Evolutionary conservation across 164 flowering plant genomes (phyloP), one percentile per base, ranked within the genome.

Genomic region (Vitis labrusca): DNA sequence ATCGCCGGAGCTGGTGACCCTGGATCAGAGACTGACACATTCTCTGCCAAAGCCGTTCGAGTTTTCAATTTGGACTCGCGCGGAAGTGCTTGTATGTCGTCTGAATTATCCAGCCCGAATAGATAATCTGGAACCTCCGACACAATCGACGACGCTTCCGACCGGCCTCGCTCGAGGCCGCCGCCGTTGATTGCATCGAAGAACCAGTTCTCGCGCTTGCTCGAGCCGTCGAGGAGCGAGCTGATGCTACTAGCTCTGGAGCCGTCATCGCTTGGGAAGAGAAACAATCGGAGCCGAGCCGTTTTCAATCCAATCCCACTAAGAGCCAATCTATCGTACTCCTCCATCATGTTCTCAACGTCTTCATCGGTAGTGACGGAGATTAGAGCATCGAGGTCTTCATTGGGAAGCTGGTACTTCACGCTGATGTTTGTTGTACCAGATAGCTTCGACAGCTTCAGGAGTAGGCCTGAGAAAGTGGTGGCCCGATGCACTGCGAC

Each of bases 321-420:
- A 23, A 79, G 81, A 10, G 66, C 57, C 0, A 88, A 16, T 58
- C 98, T 86, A 50, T 95, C 98, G 71, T 82, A 91, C 74, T 95
- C 99, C 6, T 95, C 98, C 79, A 95, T 86, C 99, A 95, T 93
- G 76, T 93, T 92, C 65, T 92, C 96, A 12, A 95, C 77, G 61
- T 95, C 99, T 70, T 95, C 99, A 48, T 95, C 99, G 2, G 85
- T 87, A 10, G 88, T 79, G 44, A 95, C 94, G 10, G 99, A 86
- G 59, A 95, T 93, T 48, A 95, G 75, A 17, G 98, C 85, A 69
- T 95, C 99, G 0, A 95, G 91, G 19, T 95, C 99, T 67, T 95
- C 98, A 63, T 80, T 91, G 0, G 99, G 99, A n/a, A 95, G 92
- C 81, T 95, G 99, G 71, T 95, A 95, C 81, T 95, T 95, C 19